Evolutionary conservation across 495 filamentous ascomycete species (phyloP).

Genomic region (Penicillium ochrochloron): DNA sequence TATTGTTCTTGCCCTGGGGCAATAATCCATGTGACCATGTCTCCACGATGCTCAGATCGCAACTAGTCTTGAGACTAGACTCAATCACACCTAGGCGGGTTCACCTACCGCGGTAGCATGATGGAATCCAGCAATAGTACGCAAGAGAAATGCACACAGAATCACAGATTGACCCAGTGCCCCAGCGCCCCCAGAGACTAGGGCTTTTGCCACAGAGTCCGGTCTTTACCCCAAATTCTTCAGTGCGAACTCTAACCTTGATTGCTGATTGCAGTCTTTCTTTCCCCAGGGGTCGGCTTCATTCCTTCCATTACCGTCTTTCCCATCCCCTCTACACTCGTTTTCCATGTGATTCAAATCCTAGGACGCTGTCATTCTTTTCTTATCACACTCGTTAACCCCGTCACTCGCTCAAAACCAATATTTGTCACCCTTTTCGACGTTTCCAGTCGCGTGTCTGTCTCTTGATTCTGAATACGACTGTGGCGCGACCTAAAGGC

Average conservation of each 20-base stretch:
- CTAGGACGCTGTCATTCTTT: constrained; percentile 1
- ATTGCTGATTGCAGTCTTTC: not conserved
- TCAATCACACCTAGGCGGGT: constrained; percentile 1
- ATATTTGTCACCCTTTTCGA: not conserved
- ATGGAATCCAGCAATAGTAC: constrained; percentile 2
- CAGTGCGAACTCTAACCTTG: constrained; percentile 2
- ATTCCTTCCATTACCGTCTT: constrained; percentile 2
- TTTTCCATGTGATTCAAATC: constrained; percentile 7
- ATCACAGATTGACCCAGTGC: not conserved
- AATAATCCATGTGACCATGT: not conserved
- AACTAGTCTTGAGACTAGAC: not conserved
- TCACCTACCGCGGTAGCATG: constrained; percentile 4
- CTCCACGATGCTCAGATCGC: not conserved
- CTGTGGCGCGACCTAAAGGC: not conserved
- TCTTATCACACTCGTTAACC: constrained; percentile 3
- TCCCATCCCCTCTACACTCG: not conserved
- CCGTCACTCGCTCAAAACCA: constrained; percentile 4
- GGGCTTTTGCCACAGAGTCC: not conserved
- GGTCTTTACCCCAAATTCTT: constrained; percentile 7
- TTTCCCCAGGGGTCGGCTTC: not conserved
- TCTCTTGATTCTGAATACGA: not conserved
- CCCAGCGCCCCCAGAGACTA: not conserved
- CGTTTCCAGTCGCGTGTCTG: not conserved
- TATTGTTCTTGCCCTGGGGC: not conserved
- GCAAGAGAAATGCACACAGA: not conserved